A percentile compares a stretch with the other conserved stretches of the same genome.
Conservation (phyloP, 306 rosid genomes). For the Ormosia semicastrata region DNA sequence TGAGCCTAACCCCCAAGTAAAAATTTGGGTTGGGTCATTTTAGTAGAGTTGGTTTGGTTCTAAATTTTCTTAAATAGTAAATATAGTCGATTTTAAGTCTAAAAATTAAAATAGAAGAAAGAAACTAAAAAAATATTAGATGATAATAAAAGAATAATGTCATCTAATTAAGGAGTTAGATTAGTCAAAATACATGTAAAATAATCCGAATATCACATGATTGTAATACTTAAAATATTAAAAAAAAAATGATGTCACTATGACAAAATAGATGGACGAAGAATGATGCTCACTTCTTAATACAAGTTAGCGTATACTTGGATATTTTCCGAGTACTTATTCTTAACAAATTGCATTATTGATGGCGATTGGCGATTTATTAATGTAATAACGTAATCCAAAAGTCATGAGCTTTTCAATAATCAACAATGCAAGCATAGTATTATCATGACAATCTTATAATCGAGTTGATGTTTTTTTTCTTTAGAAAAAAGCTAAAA, state of each 20-base stretch:
- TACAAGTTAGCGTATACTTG: neutral
- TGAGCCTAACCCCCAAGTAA: neutral
- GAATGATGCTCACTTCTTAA: neutral
- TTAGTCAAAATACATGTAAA: too few relatives aligned
- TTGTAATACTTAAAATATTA: too few relatives aligned
- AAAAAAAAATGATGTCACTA: neutral
- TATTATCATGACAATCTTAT: neutral
- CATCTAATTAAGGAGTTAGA: too few relatives aligned
- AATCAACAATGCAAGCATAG: neutral
- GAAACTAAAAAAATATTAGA: neutral
- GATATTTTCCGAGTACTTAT: neutral
- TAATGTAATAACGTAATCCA: neutral
- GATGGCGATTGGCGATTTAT: neutral
- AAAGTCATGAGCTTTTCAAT: neutral
- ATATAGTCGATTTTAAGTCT: neutral
- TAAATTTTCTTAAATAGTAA: too few relatives aligned
- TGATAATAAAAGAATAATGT: too few relatives aligned
- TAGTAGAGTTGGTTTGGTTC: neutral
- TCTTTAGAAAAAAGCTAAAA: too few relatives aligned
- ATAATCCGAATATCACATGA: too few relatives aligned
- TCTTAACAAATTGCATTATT: neutral
- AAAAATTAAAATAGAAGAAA: neutral
- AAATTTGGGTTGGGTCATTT: neutral
- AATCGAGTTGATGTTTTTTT: neutral
- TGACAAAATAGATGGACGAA: neutral